phyloP scores from a whole-genome alignment of 169 alveolate genomes.

The Eimeria falciformis region DNA sequence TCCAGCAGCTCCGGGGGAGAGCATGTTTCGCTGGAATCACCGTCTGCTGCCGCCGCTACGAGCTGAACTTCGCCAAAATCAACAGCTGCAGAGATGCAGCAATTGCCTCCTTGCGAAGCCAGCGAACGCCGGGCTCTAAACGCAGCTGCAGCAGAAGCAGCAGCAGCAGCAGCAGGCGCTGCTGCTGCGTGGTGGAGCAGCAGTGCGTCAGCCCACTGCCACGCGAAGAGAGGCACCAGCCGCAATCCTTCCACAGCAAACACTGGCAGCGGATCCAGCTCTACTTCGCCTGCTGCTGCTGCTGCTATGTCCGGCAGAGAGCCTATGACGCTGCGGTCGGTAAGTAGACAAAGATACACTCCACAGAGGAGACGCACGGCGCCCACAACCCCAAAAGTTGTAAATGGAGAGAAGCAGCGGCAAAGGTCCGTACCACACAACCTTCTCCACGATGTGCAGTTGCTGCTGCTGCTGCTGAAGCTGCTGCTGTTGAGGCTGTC shows the following conservation, averaged over 20 bases:
- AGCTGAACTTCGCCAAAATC: constrained; percentile 22
- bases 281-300: constrained; percentile 50
- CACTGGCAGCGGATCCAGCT: constrained; percentile 20
- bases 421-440: constrained; percentile 10
- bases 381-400: not conserved
- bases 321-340: not conserved
- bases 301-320: constrained; percentile 48
- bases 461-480: constrained; percentile 26
- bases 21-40: not conserved
- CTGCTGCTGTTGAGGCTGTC: not conserved
- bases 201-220: constrained; percentile 40
- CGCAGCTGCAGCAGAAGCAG: constrained; percentile 55
- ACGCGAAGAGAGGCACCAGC: constrained; percentile 9
- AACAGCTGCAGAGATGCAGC: constrained; percentile 46
- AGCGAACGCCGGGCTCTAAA: too few species aligned
- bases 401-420: constrained; percentile 19
- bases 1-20: constrained; percentile 54
- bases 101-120: not conserved
- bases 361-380: constrained; percentile 38
- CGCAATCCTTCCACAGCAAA: constrained; percentile 52
- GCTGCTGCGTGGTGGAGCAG: constrained; percentile 68
- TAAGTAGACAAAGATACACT: not conserved
- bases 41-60: constrained; percentile 1
- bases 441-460: not conserved
- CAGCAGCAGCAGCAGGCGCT: constrained; percentile 54